These are phyloP conservation scores for Candida dubliniensis DNA, from an alignment of 1,139 yeast species.

Conservation along the genomic window DNA sequence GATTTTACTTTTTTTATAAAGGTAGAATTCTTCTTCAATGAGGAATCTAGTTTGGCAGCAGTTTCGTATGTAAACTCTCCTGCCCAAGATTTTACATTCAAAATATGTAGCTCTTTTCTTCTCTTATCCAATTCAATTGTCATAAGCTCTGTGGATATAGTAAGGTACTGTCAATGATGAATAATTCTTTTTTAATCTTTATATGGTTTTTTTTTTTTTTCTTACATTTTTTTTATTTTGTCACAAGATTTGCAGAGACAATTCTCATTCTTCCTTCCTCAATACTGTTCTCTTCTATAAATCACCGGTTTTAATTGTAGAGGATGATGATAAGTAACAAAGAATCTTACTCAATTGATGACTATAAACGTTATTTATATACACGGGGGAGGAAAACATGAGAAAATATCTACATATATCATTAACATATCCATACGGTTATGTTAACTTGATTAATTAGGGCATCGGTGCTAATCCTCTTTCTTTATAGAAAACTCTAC, in stretches of 20 bases:
- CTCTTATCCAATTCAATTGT: constrained; percentile 16
- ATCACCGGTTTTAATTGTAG: neutral
- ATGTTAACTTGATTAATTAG: neutral
- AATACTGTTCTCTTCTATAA: too few species aligned
- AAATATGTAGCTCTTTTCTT: constrained; percentile 30
- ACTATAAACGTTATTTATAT: neutral
- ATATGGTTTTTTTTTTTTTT: neutral
- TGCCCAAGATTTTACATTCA: constrained; percentile 55
- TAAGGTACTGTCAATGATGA: neutral
- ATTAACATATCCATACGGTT: too few species aligned
- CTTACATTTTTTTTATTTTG: too few species aligned
- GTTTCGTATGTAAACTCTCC: constrained; percentile 36
- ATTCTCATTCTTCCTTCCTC: neutral
- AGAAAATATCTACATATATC: too few species aligned
- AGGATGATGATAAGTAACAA: neutral
- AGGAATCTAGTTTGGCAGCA: constrained; percentile 59
- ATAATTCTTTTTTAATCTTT: neutral
- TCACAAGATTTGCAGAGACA: too few species aligned
- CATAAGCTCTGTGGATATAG: constrained; percentile 2
- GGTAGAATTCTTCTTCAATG: constrained; percentile 81
- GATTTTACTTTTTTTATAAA: constrained; percentile 71
- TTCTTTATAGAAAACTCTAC: constrained; percentile 68
- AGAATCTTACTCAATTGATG: neutral
- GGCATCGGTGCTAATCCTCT: constrained; percentile 32
- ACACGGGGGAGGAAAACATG: too few species aligned